Evolutionary conservation across 352 stramenopile species (phyloP), one percentile per base, ranked within the genome.

Genomic region (Lagenidium sp.): DNA sequence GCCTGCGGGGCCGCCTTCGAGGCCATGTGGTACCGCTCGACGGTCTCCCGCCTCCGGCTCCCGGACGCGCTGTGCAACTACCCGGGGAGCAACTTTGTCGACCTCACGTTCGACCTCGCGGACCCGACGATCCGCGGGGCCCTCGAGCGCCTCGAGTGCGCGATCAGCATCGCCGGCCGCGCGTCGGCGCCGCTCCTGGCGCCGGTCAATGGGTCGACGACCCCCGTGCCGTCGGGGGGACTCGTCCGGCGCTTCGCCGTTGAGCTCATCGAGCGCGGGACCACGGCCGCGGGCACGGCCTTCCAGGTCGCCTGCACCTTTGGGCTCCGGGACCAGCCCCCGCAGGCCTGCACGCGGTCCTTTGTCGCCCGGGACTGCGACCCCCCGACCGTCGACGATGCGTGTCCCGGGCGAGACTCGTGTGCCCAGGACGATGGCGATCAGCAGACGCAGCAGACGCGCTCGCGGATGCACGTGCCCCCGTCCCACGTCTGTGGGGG

Each of bases 31-130:
- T 32, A 32, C 28, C 21, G 25, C 1, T 44, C 36, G 25, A 36
- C 57, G 12, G 52, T 63, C 15, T 69, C 63, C 36, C 60, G 50
- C 21, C 47, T 73, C 3, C 52, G 59, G 22, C 56, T 75, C 39
- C 20, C 28, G 1, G 42, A 34, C 22, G 36, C 49, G 8, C 62
- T 85, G 30, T 84, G 71, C 44, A 65, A 63, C 29, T 75, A 82
- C 46, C 52, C 54, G n/a, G 50, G 68, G 31, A 84, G 68, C 16
- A 64, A 82, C 39, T 84, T 84, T 44, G 68, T 65, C 6, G 71
- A 84, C 48, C 41, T 84, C 21, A 84, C 71, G 38, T 82, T 84
- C 28, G 68, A 84, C 44, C 8, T 32, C 28, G 28, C 8, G 28
- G 15, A 15, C 28, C 28, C 15, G 8, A 15, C 8, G 28, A 8